Percentiles rank a stretch among this genome's conserved stretches.
phyloP scores from a whole-genome alignment of 31 red algal genomes.

The Bonnemaisonia californica region DNA sequence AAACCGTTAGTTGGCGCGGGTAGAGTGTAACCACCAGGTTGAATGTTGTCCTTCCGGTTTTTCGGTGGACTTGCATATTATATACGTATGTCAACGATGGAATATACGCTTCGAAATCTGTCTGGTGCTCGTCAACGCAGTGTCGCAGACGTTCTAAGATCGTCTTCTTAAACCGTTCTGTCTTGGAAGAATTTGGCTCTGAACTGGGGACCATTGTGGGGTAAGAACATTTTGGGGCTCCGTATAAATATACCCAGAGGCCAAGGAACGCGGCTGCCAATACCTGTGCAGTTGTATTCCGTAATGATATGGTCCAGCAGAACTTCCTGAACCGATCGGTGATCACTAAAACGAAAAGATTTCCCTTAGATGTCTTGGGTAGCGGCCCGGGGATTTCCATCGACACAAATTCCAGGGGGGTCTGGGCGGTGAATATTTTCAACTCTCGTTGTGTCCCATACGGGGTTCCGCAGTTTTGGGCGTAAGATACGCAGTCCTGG shows the following conservation, averaged over 20 bases:
- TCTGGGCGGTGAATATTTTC: constrained; percentile 29
- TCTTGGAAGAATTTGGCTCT: constrained; percentile 49
- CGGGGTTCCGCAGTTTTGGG: not conserved
- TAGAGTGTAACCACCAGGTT: constrained; percentile 20
- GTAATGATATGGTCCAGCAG: constrained; percentile 6
- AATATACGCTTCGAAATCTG: constrained; percentile 33
- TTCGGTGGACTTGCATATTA: constrained; percentile 35
- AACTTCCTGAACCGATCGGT: constrained; percentile 55
- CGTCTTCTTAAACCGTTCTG: constrained; percentile 50
- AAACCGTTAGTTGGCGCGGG: not conserved
- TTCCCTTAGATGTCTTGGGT: constrained; percentile 6
- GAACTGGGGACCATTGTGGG: constrained; percentile 45
- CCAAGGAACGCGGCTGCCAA: constrained; percentile 20
- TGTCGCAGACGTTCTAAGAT: constrained; percentile 12
- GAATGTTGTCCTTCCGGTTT: constrained; percentile 24
- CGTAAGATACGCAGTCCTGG: constrained; percentile 22
- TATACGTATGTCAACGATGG: no score
- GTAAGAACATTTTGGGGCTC: constrained; percentile 28
- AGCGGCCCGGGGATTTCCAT: constrained; percentile 61
- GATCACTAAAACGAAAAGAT: constrained; percentile 42
- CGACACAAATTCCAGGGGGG: constrained; percentile 26
- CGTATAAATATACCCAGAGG: constrained; percentile 51
- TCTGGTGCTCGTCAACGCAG: constrained; percentile 27
- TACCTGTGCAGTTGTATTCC: constrained; percentile 20
- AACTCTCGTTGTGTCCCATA: not conserved